Evolutionary conservation across 2,329 filamentous ascomycete genomes (phyloP).

Genomic region (Dothistroma septosporum): DNA sequence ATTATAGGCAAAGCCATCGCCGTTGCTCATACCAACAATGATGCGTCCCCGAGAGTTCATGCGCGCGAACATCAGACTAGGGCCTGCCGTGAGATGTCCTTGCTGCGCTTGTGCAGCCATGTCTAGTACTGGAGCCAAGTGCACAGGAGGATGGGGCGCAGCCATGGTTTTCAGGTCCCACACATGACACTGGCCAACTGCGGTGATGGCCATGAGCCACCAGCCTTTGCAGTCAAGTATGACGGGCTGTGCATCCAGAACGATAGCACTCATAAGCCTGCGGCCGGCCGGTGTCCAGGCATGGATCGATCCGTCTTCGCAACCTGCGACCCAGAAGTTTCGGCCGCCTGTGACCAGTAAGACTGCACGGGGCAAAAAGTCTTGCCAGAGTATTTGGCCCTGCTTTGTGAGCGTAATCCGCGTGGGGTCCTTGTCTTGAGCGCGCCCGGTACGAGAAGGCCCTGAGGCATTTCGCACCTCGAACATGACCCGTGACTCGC

Average conservation of each 20-base stretch:
- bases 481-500: constrained; percentile 64
- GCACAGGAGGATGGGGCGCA: constrained; percentile 77
- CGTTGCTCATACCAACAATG: constrained; percentile 86
- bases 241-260: constrained; percentile 88
- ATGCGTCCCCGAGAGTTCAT: constrained; percentile 84
- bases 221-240: constrained; percentile 86
- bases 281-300: constrained; percentile 90
- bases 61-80: constrained; percentile 84
- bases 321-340: constrained; percentile 87
- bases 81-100: constrained; percentile 71
- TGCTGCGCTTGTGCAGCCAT: constrained; percentile 76
- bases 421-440: constrained; percentile 71
- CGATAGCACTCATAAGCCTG: constrained; percentile 74
- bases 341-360: constrained; percentile 88
- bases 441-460: constrained; percentile 55
- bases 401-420: constrained; percentile 77
- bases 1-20: constrained; percentile 89
- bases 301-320: constrained; percentile 86
- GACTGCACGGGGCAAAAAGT: constrained; percentile 81
- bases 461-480: constrained; percentile 80
- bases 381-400: constrained; percentile 82
- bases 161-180: constrained; percentile 85
- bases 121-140: constrained; percentile 82
- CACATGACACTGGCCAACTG: constrained; percentile 83
- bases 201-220: constrained; percentile 86